A percentile compares a stretch with the other conserved stretches of the same genome.
These are phyloP conservation scores for Globisporangium rhizosaccharum DNA, from an alignment of 352 stramenopile genomes.

Conservation along the genomic window DNA sequence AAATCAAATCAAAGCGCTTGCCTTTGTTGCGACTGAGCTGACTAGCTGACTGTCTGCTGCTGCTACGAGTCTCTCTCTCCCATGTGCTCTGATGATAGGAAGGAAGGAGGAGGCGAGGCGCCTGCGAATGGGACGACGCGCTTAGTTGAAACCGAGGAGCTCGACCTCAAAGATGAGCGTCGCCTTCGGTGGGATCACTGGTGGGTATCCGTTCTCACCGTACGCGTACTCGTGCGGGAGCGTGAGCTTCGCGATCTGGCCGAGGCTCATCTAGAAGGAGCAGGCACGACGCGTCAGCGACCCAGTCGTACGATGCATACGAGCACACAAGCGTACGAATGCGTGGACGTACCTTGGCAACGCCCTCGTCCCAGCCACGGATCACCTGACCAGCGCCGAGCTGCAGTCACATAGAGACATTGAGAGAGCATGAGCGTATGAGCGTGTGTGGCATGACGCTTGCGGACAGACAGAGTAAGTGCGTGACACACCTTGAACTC, in stretches of 20 bases:
- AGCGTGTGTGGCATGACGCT: background rate
- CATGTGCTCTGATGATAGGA: too few relatives aligned
- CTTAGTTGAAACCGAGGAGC: slow-evolving; percentile 73
- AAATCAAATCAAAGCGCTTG: background rate
- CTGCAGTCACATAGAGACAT: slow-evolving; percentile 14
- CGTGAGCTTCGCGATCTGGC: slow-evolving; percentile 90
- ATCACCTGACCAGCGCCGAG: slow-evolving; percentile 74
- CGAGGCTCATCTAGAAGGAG: slow-evolving; percentile 75
- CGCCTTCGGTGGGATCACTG: slow-evolving; percentile 88
- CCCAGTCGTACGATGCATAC: background rate
- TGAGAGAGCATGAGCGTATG: background rate
- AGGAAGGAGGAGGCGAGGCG: background rate
- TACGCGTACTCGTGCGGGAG: slow-evolving; percentile 95
- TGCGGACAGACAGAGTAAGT: too few relatives aligned
- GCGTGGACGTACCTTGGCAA: slow-evolving; percentile 24
- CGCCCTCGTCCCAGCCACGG: slow-evolving; percentile 72
- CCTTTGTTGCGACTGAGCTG: too few relatives aligned
- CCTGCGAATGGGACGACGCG: background rate
- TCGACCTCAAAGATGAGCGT: slow-evolving; percentile 94
- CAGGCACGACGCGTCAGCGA: slow-evolving; percentile 3
- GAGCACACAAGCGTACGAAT: background rate
- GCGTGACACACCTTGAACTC: slow-evolving; percentile 45
- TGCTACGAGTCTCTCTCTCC: too few relatives aligned
- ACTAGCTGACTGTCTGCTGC: too few relatives aligned
- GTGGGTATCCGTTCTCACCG: slow-evolving; percentile 82